phyloP scores from a whole-genome alignment of 805 yeast genomes.

The Yamadazyma laniorum region DNA sequence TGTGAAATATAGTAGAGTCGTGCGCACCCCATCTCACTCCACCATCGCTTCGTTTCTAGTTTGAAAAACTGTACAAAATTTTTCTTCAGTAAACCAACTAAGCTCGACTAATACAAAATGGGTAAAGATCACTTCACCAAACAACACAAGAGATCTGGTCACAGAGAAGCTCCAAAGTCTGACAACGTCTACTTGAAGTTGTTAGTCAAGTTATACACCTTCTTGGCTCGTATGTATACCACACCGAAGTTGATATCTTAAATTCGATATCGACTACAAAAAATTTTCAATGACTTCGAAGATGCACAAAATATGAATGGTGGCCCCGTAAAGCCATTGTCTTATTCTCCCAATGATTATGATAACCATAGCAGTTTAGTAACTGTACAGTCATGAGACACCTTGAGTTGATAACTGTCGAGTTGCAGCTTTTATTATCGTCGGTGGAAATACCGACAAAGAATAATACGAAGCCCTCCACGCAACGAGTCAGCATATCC shows the following conservation, averaged over 20 bases:
- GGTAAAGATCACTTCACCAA: constrained; percentile 97
- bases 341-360: too few relatives aligned
- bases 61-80: constrained; percentile 4
- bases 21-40: not conserved
- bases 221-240: constrained; percentile 93
- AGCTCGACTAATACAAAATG: constrained; percentile 43
- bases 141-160: constrained; percentile 94
- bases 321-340: too few relatives aligned
- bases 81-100: not conserved
- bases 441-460: constrained; percentile 15
- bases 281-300: constrained; percentile 1
- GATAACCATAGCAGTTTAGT: too few relatives aligned
- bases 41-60: constrained; percentile 19
- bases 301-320: not conserved
- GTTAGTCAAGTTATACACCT: constrained; percentile 96
- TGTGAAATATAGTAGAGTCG: not conserved
- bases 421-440: not conserved
- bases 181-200: constrained; percentile 98
- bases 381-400: too few relatives aligned
- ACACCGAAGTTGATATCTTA: not conserved
- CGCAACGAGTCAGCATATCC: constrained; percentile 2
- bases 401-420: constrained; percentile 5
- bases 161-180: constrained; percentile 99
- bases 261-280: not conserved
- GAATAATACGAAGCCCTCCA: too few relatives aligned